Conservation (phyloP, 345 rosid species). For the Geranium brycei region DNA sequence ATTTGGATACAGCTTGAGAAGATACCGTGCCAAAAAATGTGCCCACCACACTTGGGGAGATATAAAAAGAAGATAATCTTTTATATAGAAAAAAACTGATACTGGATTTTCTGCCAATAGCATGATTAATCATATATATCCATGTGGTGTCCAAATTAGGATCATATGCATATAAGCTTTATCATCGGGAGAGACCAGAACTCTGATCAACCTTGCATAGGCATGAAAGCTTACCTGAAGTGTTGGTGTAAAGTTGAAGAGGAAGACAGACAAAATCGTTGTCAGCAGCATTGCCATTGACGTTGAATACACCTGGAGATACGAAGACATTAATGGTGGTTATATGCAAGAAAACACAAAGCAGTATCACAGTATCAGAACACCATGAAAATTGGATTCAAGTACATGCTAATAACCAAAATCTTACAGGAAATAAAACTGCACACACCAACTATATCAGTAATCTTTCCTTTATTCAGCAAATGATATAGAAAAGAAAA, state of each 20-base stretch:
- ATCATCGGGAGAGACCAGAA: not conserved
- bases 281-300: slow-evolving; percentile 89
- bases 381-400: not conserved
- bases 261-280: slow-evolving; percentile 56
- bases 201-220: not conserved
- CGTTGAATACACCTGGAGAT: slow-evolving; percentile 60
- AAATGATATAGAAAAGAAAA: too few relatives aligned
- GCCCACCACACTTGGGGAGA: not conserved
- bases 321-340: not conserved
- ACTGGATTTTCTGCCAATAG: not conserved
- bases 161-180: too few relatives aligned
- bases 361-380: not conserved
- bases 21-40: not conserved
- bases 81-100: not conserved
- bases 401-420: not conserved
- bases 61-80: not conserved
- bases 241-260: slow-evolving; percentile 61
- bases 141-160: too few relatives aligned
- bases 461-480: not conserved
- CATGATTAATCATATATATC: not conserved
- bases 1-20: not conserved
- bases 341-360: not conserved
- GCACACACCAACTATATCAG: not conserved
- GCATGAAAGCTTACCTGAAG: slow-evolving; percentile 33
- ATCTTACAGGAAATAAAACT: not conserved